These are phyloP conservation scores for Candida takata DNA, from an alignment of 805 yeast genomes.

Conservation along the genomic window DNA sequence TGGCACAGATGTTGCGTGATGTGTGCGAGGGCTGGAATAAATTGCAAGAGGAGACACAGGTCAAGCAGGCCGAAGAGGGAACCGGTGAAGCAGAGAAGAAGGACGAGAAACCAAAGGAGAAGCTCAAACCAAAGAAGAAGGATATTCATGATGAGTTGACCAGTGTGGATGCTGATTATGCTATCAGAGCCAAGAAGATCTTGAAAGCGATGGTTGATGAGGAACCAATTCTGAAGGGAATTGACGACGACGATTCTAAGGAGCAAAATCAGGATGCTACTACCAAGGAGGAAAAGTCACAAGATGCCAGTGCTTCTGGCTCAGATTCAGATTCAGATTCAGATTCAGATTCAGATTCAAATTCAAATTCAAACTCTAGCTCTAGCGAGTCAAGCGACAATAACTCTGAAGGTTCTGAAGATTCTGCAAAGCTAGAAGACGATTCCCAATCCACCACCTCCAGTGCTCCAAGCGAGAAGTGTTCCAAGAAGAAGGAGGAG, in stretches of 20 bases:
- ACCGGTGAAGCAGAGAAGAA: background rate
- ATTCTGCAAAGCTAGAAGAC: too few relatives aligned
- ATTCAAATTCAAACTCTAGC: too few relatives aligned
- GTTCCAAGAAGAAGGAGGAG: conserved; percentile 2
- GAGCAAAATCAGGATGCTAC: conserved; percentile 5
- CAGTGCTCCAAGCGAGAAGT: conserved; percentile 2
- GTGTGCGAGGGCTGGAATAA: conserved; percentile 53
- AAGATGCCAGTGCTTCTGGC: background rate
- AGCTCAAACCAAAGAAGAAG: conserved; percentile 8
- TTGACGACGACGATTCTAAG: conserved; percentile 12
- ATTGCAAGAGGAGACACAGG: conserved; percentile 8
- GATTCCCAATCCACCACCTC: too few relatives aligned
- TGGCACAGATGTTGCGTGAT: conserved; percentile 40
- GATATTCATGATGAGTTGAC: conserved; percentile 14
- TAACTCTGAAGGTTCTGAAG: too few relatives aligned
- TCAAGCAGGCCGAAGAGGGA: conserved; percentile 1
- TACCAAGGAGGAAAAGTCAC: background rate
- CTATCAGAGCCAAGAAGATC: conserved; percentile 21
- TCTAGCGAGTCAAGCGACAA: too few relatives aligned
- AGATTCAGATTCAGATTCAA: background rate
- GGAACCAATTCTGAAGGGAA: conserved; percentile 13
- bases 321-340: background rate
- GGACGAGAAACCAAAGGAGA: conserved; percentile 2
- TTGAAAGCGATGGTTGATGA: conserved; percentile 18
- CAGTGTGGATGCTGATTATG: conserved; percentile 24